Evolutionary conservation across 2,329 filamentous ascomycete genomes (phyloP), one percentile per base, ranked within the genome.

Genomic region (Alternaria dauci): DNA sequence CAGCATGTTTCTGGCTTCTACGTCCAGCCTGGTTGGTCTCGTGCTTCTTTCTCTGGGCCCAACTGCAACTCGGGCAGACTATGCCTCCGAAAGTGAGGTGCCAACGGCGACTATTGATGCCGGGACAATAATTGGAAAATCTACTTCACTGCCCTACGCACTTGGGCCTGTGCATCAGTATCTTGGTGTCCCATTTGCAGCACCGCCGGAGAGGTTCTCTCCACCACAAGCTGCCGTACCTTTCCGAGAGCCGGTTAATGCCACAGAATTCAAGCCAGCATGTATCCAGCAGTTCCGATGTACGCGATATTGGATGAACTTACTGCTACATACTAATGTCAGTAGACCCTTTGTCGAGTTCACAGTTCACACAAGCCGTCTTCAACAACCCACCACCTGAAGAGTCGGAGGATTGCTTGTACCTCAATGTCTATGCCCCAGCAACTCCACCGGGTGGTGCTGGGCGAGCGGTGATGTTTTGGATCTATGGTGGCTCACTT

Each of bases 321-420:
- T 65, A 41, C 2, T 18, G 18, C 9, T 12, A 25, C 36, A 18
- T 4, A 11, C 52, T 54, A 26, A 54, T 8, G 14, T 3, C 16
- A 1, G 34, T 14, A 73, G 71, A 71, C 52, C 68, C 70, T 6
- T 39, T 64, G 26, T 61, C 59, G 32, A 60, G 39, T n/a, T 58
- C 61, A 3, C 58, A 64, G 8, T 57, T 72, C 2, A 67, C 62
- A 1, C 44, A 65, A 34, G 38, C 18, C 0, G 43, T 75, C 2
- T 74, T 74, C 57, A 74, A 75, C 26, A 68, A 70, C 14, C 70
- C 65, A 23, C 52, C 67, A 11, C 63, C 66, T 4, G 55, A 61
- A 18, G 74, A 76, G 48, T 72, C 67, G 8, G 79, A 82, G 54
- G 78, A 81, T 55, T 82, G 79, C 61, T 58, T 81, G 32, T 75